phyloP scores from a whole-genome alignment of 805 yeast species.

The Myxozyma neglecta region DNA sequence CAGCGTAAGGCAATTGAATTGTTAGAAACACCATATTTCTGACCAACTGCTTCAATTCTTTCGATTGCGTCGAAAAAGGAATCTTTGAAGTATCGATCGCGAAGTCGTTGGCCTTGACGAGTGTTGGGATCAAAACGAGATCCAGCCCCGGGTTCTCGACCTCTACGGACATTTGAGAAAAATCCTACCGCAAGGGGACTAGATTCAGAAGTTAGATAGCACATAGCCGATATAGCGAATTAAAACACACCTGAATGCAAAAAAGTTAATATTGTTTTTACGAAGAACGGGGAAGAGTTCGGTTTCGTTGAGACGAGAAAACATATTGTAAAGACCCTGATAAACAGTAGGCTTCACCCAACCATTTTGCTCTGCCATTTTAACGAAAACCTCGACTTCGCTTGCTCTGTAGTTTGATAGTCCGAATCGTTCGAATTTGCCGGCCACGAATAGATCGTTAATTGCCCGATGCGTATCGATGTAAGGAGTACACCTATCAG shows the following conservation, averaged over 20 bases:
- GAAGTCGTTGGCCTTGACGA: conserved; percentile 13
- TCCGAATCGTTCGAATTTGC: conserved; percentile 37
- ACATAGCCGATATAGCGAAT: no score
- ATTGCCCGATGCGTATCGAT: conserved; percentile 36
- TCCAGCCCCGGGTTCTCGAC: conserved; percentile 21
- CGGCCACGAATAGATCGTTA: conserved; percentile 32
- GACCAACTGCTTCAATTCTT: conserved; percentile 8
- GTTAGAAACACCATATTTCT: conserved; percentile 14
- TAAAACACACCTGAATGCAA: conserved; percentile 33
- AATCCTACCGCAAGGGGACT: conserved; percentile 30
- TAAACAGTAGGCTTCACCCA: conserved; percentile 37
- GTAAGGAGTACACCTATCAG: conserved; percentile 35
- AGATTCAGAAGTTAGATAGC: background rate
- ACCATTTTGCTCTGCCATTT: conserved; percentile 30
- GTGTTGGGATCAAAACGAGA: conserved; percentile 22
- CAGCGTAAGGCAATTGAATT: conserved; percentile 27
- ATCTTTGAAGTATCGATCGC: conserved; percentile 27
- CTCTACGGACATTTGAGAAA: conserved; percentile 26
- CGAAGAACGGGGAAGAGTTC: conserved; percentile 35
- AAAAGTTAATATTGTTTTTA: conserved; percentile 32
- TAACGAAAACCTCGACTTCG: conserved; percentile 34
- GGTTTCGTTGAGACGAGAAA: conserved; percentile 34
- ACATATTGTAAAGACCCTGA: conserved; percentile 38
- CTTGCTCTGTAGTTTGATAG: conserved; percentile 35
- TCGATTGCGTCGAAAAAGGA: conserved; percentile 27